Evolutionary conservation across 371 early-diverging fungal genomes (phyloP), one percentile per base, ranked within the genome.

Genomic region (Saksenaea vasiformis): DNA sequence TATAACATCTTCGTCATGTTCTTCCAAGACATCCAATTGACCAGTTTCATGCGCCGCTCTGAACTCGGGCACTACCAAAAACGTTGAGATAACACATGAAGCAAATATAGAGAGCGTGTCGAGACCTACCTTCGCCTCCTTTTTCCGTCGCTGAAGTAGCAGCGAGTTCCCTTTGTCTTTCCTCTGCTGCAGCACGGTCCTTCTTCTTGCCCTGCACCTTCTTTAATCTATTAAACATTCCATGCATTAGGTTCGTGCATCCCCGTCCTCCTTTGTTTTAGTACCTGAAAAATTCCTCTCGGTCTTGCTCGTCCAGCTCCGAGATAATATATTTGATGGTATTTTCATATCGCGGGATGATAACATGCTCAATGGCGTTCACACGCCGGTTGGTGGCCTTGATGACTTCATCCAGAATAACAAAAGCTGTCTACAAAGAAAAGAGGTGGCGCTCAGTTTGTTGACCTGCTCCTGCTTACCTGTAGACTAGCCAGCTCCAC

Each of bases 271-370:
- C 43, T 9, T 17, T 26, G 8, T 39, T 2, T 31, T 35, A 5
- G 53, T 74, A 90, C 87, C 98, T 85, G 77, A 96, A 99, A 83
- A 99, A 99, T 71, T 99, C 99, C 81, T 99, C 99, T 76, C 99
- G 90, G 74, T 99, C 99, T 84, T 93, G 93, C 77, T 99, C 99
- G 72, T 99, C 99, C 58, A 99, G 87, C 79, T 99, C 99, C 28
- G 97, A 94, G 54, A 90, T 90, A 67, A 99, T 97, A 76, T 96
- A 98, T 67, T 86, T 87, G 73, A 99, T 96, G 53, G 99, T 99
- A 84, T 98, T 99, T 72, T 99, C 98, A 62, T 97, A 89, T 60
- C 92, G 91, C 37, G 99, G 99, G 64, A 99, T 99, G 68, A 99
- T 94, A 41, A 98, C 95, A 76, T 95, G 94, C 76, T 99, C 99